Evolutionary conservation across 139 green algal genomes (phyloP).

Genomic region (Diplosphaera chodatii): DNA sequence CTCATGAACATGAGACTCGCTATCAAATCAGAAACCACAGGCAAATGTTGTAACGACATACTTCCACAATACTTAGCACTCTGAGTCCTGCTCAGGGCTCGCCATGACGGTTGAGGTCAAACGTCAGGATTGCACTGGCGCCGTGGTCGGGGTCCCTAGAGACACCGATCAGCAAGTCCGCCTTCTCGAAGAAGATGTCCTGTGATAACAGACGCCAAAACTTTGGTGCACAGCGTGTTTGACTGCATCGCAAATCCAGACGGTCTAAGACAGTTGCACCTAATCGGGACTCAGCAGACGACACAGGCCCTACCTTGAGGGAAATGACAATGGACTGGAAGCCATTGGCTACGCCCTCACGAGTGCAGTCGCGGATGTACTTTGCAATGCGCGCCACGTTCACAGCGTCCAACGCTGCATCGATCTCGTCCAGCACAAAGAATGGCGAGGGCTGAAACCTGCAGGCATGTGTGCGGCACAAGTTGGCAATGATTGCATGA

Average conservation of each 20-base stretch:
- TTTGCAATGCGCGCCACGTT: constrained; percentile 90
- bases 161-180: constrained; percentile 90
- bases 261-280: too few relatives aligned
- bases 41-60: too few relatives aligned
- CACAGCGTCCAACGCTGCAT: constrained; percentile 87
- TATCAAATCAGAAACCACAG: neutral
- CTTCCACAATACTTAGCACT: too few relatives aligned
- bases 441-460: constrained; percentile 86
- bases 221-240: too few relatives aligned
- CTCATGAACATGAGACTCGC: too few relatives aligned
- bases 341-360: constrained; percentile 1
- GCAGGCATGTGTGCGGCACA: too few relatives aligned
- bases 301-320: constrained; percentile 61
- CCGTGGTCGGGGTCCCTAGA: constrained; percentile 42
- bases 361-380: constrained; percentile 81
- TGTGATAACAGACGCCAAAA: too few relatives aligned
- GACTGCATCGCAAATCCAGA: too few relatives aligned
- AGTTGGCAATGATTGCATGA: neutral
- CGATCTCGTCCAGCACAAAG: constrained; percentile 97
- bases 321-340: constrained; percentile 84
- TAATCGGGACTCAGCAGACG: too few relatives aligned
- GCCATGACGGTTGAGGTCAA: constrained; percentile 62
- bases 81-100: neutral
- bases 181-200: constrained; percentile 94
- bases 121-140: constrained; percentile 65